These are phyloP conservation scores for Gnetum montanum DNA, from an alignment of 75 land plant species.

Conservation along the genomic window DNA sequence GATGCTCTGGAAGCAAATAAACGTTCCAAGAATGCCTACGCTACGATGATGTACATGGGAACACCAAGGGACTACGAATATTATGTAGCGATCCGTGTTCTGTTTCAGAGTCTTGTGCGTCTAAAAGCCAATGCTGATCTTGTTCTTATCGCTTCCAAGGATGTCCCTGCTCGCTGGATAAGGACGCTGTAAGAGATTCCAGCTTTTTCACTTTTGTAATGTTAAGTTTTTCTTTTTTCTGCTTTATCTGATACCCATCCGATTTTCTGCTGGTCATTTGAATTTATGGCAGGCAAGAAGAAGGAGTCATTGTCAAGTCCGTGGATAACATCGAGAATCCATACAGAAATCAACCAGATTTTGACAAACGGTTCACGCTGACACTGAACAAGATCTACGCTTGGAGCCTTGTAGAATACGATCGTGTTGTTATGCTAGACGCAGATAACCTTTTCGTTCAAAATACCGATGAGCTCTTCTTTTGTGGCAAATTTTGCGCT, in stretches of 20 bases:
- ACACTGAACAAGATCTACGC: slow-evolving; percentile 94
- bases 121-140: slow-evolving; percentile 33
- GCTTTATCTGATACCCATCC: neutral
- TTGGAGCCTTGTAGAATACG: slow-evolving; percentile 82
- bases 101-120: slow-evolving; percentile 18
- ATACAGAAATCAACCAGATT: slow-evolving; percentile 42
- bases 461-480: slow-evolving; percentile 86
- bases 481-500: slow-evolving; percentile 46
- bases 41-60: slow-evolving; percentile 46
- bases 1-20: neutral
- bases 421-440: slow-evolving; percentile 92
- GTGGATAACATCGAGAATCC: slow-evolving; percentile 85
- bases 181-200: slow-evolving; percentile 25
- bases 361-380: slow-evolving; percentile 56
- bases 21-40: slow-evolving; percentile 24
- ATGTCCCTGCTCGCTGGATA: slow-evolving; percentile 23
- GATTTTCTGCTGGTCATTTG: neutral
- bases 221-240: too few species aligned
- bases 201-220: too few species aligned
- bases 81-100: slow-evolving; percentile 29
- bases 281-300: slow-evolving; percentile 24
- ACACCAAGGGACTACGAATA: slow-evolving; percentile 44
- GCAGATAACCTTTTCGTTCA: slow-evolving; percentile 84
- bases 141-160: slow-evolving; percentile 30
- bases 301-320: slow-evolving; percentile 64